These are phyloP conservation scores for Chrysopogon serrulatus DNA, from an alignment of 176 grass and related monocot genomes.

Conservation along the genomic window DNA sequence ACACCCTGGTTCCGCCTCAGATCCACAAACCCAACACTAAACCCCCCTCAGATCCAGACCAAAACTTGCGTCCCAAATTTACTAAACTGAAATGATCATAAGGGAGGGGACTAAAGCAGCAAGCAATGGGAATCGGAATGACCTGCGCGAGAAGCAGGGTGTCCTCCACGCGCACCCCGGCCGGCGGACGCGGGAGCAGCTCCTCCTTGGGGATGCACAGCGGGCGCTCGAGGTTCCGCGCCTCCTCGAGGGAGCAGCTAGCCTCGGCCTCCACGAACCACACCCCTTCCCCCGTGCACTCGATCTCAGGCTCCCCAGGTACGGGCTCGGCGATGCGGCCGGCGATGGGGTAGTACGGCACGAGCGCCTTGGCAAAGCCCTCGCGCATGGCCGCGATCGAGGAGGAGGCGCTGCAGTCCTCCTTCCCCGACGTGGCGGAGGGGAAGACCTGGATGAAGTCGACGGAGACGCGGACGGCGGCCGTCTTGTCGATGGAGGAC, in stretches of 20 bases:
- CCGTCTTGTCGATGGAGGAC: conserved; percentile 61
- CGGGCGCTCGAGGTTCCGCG: conserved; percentile 64
- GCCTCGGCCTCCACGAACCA: conserved; percentile 72
- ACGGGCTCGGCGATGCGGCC: conserved; percentile 49
- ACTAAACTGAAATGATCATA: not conserved
- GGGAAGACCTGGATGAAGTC: conserved; percentile 65
- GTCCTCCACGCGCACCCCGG: conserved; percentile 38
- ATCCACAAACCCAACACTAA: conserved; percentile 6
- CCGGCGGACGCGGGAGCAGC: conserved; percentile 53
- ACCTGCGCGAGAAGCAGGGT: conserved; percentile 67
- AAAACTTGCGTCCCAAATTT: not conserved
- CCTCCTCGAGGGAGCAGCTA: conserved; percentile 54
- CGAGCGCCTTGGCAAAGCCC: conserved; percentile 51
- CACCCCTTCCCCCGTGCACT: conserved; percentile 65
- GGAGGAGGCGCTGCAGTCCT: not conserved
- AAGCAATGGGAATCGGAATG: not conserved
- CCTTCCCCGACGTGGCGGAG: not conserved
- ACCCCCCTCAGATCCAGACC: conserved; percentile 17
- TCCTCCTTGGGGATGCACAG: conserved; percentile 68
- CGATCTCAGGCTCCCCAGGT: conserved; percentile 41
- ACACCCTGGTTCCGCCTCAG: not conserved
- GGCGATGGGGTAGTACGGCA: conserved; percentile 62
- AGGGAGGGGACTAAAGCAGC: not conserved
- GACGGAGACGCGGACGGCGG: conserved; percentile 48
- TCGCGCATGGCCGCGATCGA: conserved; percentile 18